phyloP scores from a whole-genome alignment of 2,329 filamentous ascomycete genomes.

The Elsinoe australis region DNA sequence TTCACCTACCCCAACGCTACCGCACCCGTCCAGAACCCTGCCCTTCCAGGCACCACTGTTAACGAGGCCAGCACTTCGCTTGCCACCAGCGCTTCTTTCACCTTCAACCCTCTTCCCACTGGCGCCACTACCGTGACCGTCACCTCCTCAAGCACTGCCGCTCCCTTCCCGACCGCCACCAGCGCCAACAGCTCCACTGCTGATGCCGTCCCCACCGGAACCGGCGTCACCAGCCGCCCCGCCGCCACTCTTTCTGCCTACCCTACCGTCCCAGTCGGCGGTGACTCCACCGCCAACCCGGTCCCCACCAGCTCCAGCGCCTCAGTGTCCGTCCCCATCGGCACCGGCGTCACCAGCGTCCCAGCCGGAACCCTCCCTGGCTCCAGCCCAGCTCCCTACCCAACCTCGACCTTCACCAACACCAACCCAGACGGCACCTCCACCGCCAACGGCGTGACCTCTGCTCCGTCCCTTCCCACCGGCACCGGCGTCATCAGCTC shows the following conservation, averaged over 20 bases:
- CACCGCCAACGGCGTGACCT: neutral
- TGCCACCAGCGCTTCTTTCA: neutral
- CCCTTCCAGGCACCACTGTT: neutral
- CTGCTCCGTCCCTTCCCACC: constrained; percentile 1
- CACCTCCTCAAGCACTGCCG: neutral
- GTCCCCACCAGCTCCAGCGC: constrained; percentile 16
- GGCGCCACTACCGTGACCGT: neutral
- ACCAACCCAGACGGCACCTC: constrained; percentile 15
- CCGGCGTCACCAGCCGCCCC: neutral
- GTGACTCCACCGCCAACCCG: constrained; percentile 6
- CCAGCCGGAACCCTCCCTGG: constrained; percentile 4
- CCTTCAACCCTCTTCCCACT: neutral
- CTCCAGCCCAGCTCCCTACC: neutral
- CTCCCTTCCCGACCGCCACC: constrained; percentile 1
- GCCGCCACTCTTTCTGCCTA: constrained; percentile 3
- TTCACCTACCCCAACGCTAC: neutral
- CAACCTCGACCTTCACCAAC: constrained; percentile 10
- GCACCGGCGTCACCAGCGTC: constrained; percentile 12
- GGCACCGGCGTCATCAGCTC: constrained; percentile 5
- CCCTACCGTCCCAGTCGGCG: constrained; percentile 1
- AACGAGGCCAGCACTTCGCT: neutral
- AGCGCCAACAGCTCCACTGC: constrained; percentile 12
- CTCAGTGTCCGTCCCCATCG: constrained; percentile 8
- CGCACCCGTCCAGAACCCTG: neutral
- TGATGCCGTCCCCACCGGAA: neutral